Conservation (phyloP, 257 asterid species). For the Nemophila menziesii region DNA sequence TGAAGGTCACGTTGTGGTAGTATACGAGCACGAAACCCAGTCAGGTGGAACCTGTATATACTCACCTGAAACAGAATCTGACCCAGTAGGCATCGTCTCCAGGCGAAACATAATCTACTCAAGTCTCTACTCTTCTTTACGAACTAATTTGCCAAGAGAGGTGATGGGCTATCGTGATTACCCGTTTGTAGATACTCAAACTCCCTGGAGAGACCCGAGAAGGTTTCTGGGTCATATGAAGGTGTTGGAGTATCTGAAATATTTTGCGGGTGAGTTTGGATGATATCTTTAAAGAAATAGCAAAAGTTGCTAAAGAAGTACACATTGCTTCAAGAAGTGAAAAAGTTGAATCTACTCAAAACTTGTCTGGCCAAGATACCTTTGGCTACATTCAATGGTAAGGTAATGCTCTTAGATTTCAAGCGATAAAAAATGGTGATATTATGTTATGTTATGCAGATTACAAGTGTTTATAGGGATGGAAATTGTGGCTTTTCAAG, state of each 20-base stretch:
- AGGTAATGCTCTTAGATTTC: too few relatives aligned
- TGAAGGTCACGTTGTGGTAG: slow-evolving; percentile 76
- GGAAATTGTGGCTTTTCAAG: slow-evolving; percentile 57
- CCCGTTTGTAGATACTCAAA: slow-evolving; percentile 46
- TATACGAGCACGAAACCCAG: slow-evolving; percentile 53
- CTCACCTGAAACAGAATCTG: slow-evolving; percentile 51
- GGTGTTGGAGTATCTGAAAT: slow-evolving; percentile 60
- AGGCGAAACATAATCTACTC: slow-evolving; percentile 45
- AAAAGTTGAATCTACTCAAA: slow-evolving; percentile 24
- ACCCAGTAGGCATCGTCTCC: slow-evolving; percentile 51
- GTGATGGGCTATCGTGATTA: slow-evolving; percentile 71
- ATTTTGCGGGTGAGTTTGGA: slow-evolving; percentile 65
- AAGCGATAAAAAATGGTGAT: too few relatives aligned
- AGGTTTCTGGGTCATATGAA: slow-evolving; percentile 79
- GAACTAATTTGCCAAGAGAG: slow-evolving; percentile 82
- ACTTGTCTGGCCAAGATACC: slow-evolving; percentile 46
- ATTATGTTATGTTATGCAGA: slow-evolving; percentile 32
- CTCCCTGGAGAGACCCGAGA: slow-evolving; percentile 49
- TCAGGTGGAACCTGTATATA: slow-evolving; percentile 91
- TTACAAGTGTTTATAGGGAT: slow-evolving; percentile 36
- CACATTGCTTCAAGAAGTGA: slow-evolving; percentile 65
- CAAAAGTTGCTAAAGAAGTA: slow-evolving; percentile 74
- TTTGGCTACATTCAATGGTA: slow-evolving; percentile 76
- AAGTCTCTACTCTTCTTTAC: slow-evolving; percentile 76
- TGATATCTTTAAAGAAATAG: slow-evolving; percentile 74